These are phyloP conservation scores for Ilyonectria robusta DNA, from an alignment of 2,329 filamentous ascomycete species.

Conservation along the genomic window DNA sequence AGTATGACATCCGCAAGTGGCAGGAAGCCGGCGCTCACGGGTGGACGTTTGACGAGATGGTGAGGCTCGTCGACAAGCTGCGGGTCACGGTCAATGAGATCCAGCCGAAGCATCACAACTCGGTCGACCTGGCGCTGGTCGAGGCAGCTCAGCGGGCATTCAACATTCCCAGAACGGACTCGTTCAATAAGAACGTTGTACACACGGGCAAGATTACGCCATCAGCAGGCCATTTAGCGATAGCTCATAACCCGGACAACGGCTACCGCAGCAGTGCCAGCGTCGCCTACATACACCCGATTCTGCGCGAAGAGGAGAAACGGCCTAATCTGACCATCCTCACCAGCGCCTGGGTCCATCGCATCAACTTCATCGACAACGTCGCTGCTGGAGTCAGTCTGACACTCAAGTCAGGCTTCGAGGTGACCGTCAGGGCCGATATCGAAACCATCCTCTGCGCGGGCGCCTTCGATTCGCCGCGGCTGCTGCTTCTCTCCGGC, in stretches of 20 bases:
- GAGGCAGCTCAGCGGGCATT: slow-evolving; percentile 81
- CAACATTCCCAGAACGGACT: slow-evolving; percentile 81
- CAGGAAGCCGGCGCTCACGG: slow-evolving; percentile 83
- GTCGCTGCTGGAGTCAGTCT: slow-evolving; percentile 81
- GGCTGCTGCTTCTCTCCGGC: slow-evolving; percentile 70
- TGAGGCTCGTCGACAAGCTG: slow-evolving; percentile 82
- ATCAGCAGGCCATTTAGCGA: slow-evolving; percentile 88
- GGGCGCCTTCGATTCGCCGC: slow-evolving; percentile 84
- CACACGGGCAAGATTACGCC: slow-evolving; percentile 77
- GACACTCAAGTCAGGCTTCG: slow-evolving; percentile 65
- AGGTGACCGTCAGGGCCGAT: slow-evolving; percentile 71
- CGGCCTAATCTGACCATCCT: slow-evolving; percentile 86
- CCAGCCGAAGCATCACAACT: slow-evolving; percentile 85
- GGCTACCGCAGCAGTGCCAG: slow-evolving; percentile 85
- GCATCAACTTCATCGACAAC: slow-evolving; percentile 78
- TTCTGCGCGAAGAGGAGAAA: slow-evolving; percentile 82
- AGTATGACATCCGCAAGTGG: slow-evolving; percentile 88
- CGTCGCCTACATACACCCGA: slow-evolving; percentile 93
- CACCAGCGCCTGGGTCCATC: slow-evolving; percentile 88
- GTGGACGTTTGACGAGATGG: slow-evolving; percentile 88
- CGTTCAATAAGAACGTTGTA: slow-evolving; percentile 88
- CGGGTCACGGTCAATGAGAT: slow-evolving; percentile 90
- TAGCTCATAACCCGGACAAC: slow-evolving; percentile 90
- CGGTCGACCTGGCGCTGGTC: slow-evolving; percentile 91
- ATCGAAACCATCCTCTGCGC: slow-evolving; percentile 84